Evolutionary conservation across 2,329 filamentous ascomycete genomes (phyloP).

Genomic region (Cordyceps cicadae): DNA sequence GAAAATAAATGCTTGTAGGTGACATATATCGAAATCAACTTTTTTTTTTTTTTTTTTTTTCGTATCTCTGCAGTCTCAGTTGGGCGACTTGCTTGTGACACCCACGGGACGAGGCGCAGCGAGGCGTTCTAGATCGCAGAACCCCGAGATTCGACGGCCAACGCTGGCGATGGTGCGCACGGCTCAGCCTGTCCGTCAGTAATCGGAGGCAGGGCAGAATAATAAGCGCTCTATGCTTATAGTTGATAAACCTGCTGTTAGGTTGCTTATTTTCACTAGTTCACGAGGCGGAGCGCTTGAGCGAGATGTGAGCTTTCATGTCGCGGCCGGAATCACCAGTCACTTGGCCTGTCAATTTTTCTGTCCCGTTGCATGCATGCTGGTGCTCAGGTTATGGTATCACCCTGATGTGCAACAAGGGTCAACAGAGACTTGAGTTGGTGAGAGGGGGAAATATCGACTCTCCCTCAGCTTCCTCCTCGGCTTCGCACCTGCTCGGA

Average conservation of each 20-base stretch:
- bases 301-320: background rate
- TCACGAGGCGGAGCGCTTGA: background rate
- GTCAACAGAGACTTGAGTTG: background rate
- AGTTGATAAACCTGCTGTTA: background rate
- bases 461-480: background rate
- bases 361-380: background rate
- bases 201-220: background rate
- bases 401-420: too few relatives aligned
- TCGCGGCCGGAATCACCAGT: background rate
- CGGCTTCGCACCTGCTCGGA: background rate
- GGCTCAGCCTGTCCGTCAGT: background rate
- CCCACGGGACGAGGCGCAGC: conserved; percentile 1
- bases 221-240: background rate
- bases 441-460: background rate
- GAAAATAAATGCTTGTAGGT: background rate
- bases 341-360: background rate
- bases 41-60: too few relatives aligned
- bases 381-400: background rate
- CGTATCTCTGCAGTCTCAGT: background rate
- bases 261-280: background rate
- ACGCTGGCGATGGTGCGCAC: background rate
- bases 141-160: background rate
- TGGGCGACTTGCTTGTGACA: background rate
- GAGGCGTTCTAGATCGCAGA: background rate
- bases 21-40: too few relatives aligned